Percentiles rank a stretch among this genome's conserved stretches.
Conservation (phyloP, 176 grass and related monocot genomes). For the Pontederia paniculata region DNA sequence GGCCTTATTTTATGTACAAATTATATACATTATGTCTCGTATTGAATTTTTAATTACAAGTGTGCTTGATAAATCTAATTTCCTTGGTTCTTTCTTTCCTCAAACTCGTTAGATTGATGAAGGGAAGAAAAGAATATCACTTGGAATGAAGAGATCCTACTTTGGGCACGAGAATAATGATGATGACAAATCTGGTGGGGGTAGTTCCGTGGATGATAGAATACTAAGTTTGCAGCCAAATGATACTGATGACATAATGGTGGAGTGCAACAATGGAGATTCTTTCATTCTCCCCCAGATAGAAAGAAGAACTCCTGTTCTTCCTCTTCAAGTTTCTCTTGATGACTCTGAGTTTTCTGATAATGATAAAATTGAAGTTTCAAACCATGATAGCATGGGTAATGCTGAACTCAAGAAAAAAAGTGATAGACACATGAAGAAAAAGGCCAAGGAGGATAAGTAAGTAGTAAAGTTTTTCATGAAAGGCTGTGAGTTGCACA, state of each 20-base stretch:
- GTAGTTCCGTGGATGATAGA: conserved; percentile 21
- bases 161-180: conserved; percentile 21
- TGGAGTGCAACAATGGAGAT: conserved; percentile 21
- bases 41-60: no score
- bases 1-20: no score
- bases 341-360: conserved; percentile 73
- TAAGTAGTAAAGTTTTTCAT: conserved; percentile 11
- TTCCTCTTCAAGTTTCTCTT: conserved; percentile 63
- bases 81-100: conserved; percentile 6
- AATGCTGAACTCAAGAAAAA: conserved; percentile 29
- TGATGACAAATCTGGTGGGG: conserved; percentile 23
- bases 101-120: conserved; percentile 50
- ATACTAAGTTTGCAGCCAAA: conserved; percentile 6
- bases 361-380: conserved; percentile 32
- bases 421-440: conserved; percentile 49
- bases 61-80: background rate
- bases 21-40: no score
- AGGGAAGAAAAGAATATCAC: conserved; percentile 51
- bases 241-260: background rate
- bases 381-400: conserved; percentile 21
- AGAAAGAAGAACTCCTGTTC: conserved; percentile 35
- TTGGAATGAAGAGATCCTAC: conserved; percentile 88
- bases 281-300: conserved; percentile 19
- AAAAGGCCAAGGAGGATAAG: conserved; percentile 76
- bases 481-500: background rate